Percentiles rank a stretch among this genome's conserved stretches.
phyloP scores from a whole-genome alignment of 371 early-diverging fungal genomes.

The Circinella umbellata region DNA sequence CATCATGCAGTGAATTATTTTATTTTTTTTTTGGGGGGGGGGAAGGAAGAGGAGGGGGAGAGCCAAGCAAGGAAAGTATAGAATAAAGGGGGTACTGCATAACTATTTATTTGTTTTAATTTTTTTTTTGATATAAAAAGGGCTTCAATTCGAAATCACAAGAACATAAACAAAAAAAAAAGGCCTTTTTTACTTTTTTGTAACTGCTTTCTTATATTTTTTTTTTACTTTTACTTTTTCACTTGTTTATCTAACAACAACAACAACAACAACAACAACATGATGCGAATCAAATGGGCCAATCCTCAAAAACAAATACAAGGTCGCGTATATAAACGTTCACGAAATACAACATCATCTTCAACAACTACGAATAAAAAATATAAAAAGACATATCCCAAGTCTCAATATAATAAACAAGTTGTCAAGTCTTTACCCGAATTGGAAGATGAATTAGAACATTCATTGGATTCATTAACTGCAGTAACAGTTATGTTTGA shows the following conservation, averaged over 20 bases:
- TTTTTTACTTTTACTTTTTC: neutral
- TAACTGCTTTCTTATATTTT: neutral
- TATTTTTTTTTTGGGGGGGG: too few relatives aligned
- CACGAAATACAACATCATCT: neutral
- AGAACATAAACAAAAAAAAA: neutral
- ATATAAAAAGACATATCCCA: neutral
- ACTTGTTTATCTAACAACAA: neutral
- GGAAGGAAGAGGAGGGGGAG: neutral
- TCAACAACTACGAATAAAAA: neutral
- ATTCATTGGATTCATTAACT: constrained; percentile 42
- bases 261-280: neutral
- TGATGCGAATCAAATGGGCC: neutral
- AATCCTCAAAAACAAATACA: constrained; percentile 1
- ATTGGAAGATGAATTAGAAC: constrained; percentile 42
- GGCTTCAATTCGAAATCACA: neutral
- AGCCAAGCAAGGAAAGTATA: neutral
- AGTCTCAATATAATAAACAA: too few relatives aligned
- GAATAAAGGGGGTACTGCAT: neutral
- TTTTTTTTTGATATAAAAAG: neutral
- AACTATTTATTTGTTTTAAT: neutral
- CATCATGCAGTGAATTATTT: neutral
- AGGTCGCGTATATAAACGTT: constrained; percentile 8
- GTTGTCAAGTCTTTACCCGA: neutral
- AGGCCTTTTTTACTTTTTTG: too few relatives aligned
- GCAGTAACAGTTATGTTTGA: constrained; percentile 49